Evolutionary conservation across 1,284 basidiomycete species (phyloP), one percentile per base, ranked within the genome.

Genomic region (Ceratobasidium sp.): DNA sequence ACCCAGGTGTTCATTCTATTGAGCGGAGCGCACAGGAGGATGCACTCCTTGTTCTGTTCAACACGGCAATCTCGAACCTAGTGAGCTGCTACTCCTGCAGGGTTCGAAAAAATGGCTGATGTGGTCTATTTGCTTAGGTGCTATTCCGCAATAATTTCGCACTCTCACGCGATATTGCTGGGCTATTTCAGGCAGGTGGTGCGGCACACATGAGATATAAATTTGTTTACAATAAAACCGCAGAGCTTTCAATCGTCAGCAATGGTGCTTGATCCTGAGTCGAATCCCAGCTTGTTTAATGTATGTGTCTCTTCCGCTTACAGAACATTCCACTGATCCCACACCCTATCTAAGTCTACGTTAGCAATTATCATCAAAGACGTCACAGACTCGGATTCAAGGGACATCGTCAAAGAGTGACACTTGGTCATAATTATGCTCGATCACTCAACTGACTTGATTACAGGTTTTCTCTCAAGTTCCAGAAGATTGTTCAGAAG

Each of bases 361-460:
- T 75, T 88, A 14, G 82, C 81, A 1, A 85, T 87, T 68, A 85
- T 87, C 54, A 87, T 87, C 75, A 87, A 86, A 83, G 86, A 87
- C 67, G 86, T 87, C 2, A 80, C 85, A 0, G 83, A 85, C 41
- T 80, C 80, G 0, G 85, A 86, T 74, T 82, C 81, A 70, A 75
- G 73, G 0, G 85, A 87, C 53, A 85, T 87, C 16, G 79, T 79
- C 2, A 77, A 77, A 74, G 86, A 70, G 67, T 72, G 30, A n/a
- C 56, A 2, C 2, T n/a, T 49, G 14, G 9, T 2, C 16, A 8
- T 9, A n/a, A n/a, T n/a, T n/a, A 36, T 23, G 4, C 11, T 2
- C 21, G 39, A 19, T 21, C 6, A 27, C 52, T 69, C 2, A 69
- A 58, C 53, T 36, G 9, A 56, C 19, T n/a, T 25, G 2, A n/a